Conservation (phyloP, 176 grass and related monocot species). For the Aegilops umbellulata region DNA sequence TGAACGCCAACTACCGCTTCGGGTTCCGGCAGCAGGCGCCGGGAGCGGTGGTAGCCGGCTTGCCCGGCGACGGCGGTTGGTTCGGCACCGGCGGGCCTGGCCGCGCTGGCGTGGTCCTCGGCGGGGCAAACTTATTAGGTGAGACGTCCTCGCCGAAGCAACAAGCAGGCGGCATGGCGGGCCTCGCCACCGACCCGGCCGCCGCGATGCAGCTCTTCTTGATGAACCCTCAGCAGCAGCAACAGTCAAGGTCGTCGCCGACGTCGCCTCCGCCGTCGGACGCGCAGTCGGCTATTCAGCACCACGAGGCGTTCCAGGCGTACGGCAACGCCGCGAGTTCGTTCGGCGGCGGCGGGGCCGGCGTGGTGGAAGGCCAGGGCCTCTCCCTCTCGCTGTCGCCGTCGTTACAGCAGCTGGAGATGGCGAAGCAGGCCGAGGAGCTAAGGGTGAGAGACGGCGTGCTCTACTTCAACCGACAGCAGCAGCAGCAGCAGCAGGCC, state of each 20-base stretch:
- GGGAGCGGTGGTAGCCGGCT: slow-evolving; percentile 17
- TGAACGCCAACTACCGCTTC: slow-evolving; percentile 60
- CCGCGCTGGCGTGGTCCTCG: slow-evolving; percentile 48
- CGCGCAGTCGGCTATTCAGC: slow-evolving; percentile 51
- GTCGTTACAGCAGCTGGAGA: slow-evolving; percentile 91
- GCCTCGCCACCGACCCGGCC: slow-evolving; percentile 49
- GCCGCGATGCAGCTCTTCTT: slow-evolving; percentile 86
- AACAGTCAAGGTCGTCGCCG: slow-evolving; percentile 48
- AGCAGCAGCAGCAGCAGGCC: slow-evolving; percentile 41
- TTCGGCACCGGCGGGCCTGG: slow-evolving; percentile 29
- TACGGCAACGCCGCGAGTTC: slow-evolving; percentile 36
- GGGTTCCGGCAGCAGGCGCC: slow-evolving; percentile 31
- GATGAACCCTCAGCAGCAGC: slow-evolving; percentile 76
- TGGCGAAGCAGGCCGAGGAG: slow-evolving; percentile 90
- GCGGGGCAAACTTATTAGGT: slow-evolving; percentile 45
- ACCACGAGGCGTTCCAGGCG: slow-evolving; percentile 73
- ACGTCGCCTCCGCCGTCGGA: slow-evolving; percentile 50
- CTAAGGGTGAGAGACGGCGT: slow-evolving; percentile 75
- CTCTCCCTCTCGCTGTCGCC: slow-evolving; percentile 85
- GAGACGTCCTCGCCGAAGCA: slow-evolving; percentile 53
- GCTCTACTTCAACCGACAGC: slow-evolving; percentile 80
- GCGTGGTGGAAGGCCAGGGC: slow-evolving; percentile 77
- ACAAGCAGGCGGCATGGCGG: slow-evolving; percentile 31
- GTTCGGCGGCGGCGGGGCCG: slow-evolving; percentile 45
- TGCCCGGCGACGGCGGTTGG: slow-evolving; percentile 53